Evolutionary conservation across 75 land plant genomes (phyloP), one percentile per base, ranked within the genome.

Genomic region (Selaginella moellendorffii): DNA sequence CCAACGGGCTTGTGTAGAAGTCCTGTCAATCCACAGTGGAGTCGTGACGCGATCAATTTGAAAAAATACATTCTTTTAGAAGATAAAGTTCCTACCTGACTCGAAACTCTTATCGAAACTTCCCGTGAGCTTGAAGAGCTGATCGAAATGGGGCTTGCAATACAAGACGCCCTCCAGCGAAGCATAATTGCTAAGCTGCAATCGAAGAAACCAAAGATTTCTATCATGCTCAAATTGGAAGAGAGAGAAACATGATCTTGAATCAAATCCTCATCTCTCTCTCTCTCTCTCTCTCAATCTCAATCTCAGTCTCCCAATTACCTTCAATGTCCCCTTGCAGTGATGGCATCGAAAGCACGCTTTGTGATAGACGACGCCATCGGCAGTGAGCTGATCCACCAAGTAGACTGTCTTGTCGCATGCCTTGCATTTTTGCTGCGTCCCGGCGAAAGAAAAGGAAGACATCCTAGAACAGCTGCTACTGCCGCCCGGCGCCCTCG

Each of bases 121-220:
- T 58, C 96, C 96, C 27, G 96, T 89, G 62, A 53, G 71, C 76
- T 88, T 88, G 71, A 83, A 83, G 23, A 86, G 75, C 73, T 88
- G 95, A 66, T 88, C 91, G 68, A 83, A 88, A 72, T 88, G 95
- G 67, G 95, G 95, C 72, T 81, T 88, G 77, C 95, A 88, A 69
- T 88, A 88, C 25, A 86, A 69, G 8, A 86, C 86, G 14, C 95
- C 95, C 68, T 86, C 95, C 52, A 86, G 76, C 23, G 95, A 88
- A 60, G 73, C 66, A 70, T 86, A 88, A 63, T 83, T 86, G 62
- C 75, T 68, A 24, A 88, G 76, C 95, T 86, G 85, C 52, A 65
- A 19, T 18, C 20, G 14, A 65, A 27, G 52, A 28, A 62, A 28
- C 14, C 46, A 36, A 36, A 36, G 10, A 36, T 5, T 36, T 36